phyloP scores from a whole-genome alignment of 176 grass and related monocot species.

The Eragrostis nindensis region DNA sequence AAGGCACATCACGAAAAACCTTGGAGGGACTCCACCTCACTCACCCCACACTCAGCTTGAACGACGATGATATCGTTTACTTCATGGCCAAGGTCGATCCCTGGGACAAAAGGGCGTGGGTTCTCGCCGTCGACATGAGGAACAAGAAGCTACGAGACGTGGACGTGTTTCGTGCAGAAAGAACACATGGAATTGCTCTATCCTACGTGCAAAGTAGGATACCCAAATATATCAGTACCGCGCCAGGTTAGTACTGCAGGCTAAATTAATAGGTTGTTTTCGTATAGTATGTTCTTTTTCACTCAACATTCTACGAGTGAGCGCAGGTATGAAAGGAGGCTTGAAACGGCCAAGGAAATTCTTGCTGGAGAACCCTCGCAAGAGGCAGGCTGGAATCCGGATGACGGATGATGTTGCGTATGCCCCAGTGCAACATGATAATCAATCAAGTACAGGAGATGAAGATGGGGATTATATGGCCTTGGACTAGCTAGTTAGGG shows the following conservation, averaged over 20 bases:
- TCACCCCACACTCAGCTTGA: no score
- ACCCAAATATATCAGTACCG: neutral
- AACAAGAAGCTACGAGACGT: neutral
- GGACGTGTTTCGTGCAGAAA: neutral
- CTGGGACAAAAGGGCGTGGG: neutral
- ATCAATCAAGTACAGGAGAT: neutral
- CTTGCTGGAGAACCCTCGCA: neutral
- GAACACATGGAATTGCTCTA: neutral
- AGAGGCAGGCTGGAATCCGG: neutral
- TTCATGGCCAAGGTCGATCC: neutral
- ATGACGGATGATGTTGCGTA: neutral
- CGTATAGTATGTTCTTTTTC: no score
- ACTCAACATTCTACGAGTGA: neutral
- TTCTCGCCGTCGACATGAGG: neutral
- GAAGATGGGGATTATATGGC: neutral
- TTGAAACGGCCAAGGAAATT: neutral
- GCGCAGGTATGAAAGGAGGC: neutral
- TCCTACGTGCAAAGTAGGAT: constrained; percentile 1
- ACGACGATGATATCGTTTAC: neutral
- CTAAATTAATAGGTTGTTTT: no score
- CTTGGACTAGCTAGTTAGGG: neutral
- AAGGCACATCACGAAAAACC: no score
- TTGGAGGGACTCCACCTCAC: no score
- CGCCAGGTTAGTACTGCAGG: neutral
- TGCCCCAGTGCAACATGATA: no score